phyloP scores from a whole-genome alignment of 2,329 filamentous ascomycete genomes.

The Fusarium sp. region DNA sequence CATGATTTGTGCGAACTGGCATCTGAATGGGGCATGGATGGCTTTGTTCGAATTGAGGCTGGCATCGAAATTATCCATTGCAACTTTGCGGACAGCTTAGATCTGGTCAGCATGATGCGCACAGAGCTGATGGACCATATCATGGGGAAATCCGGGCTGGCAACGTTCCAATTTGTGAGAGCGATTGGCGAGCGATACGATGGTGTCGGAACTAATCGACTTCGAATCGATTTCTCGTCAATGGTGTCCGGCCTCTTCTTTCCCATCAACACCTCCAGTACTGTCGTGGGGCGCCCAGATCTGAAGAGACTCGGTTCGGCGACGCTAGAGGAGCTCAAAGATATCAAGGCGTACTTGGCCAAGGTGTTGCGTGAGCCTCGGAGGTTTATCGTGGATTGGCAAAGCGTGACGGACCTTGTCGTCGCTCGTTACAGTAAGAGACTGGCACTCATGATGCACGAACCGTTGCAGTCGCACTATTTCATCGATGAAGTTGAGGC shows the following conservation, averaged over 20 bases:
- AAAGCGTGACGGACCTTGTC: conserved; percentile 71
- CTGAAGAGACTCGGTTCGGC: conserved; percentile 47
- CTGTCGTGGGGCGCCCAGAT: conserved; percentile 45
- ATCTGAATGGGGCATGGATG: conserved; percentile 66
- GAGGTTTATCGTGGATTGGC: conserved; percentile 66
- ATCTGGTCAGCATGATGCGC: conserved; percentile 47
- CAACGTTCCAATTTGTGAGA: conserved; percentile 52
- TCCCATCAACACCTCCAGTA: conserved; percentile 59
- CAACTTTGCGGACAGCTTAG: conserved; percentile 61
- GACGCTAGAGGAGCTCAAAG: conserved; percentile 43
- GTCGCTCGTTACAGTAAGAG: conserved; percentile 68
- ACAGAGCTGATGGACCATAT: conserved; percentile 29
- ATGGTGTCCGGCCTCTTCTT: conserved; percentile 63
- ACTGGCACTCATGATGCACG: conserved; percentile 53
- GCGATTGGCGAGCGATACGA: conserved; percentile 57
- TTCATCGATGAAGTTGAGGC: conserved; percentile 51
- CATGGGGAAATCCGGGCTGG: conserved; percentile 39
- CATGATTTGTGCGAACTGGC: conserved; percentile 64
- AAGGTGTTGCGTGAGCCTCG: conserved; percentile 50
- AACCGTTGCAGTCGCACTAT: conserved; percentile 37
- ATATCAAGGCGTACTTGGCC: conserved; percentile 55
- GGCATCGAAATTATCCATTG: conserved; percentile 78
- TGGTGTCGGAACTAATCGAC: conserved; percentile 54
- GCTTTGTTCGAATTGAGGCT: conserved; percentile 72
- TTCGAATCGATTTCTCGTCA: conserved; percentile 58